Evolutionary conservation across 176 grass and related monocot genomes (phyloP), one percentile per base, ranked within the genome.

Genomic region (Avena atlantica): DNA sequence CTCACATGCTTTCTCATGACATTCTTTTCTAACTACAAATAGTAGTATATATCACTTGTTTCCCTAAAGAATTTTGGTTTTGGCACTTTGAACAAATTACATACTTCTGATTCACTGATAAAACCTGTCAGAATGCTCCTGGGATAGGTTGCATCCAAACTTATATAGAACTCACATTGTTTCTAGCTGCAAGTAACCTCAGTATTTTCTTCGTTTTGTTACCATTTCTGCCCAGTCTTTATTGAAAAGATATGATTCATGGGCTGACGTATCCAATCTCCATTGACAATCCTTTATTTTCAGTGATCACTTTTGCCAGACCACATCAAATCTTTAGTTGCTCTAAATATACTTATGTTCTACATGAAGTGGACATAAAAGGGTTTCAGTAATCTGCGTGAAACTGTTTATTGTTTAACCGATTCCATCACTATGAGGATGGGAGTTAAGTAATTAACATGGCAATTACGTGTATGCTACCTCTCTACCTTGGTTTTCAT

Each of bases 131-230:
- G 48, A 9, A 76, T 52, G 48, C 73, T 76, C 73, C 8, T 53
- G 23, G 23, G 23, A 52, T 50, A 76, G 48, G 12, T 52, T 52
- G 48, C 73, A 52, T 52, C 34, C 1, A 53, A 60, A 71, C 62
- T 68, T 87, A 66, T 87, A 66, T 79, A 20, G 45, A 61, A 56
- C n/a, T 71, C 59, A n/a, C 17, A 77, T 70, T 73, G 10, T 73
- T 78, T 76, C 36, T 78, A 83, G 11, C 24, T 71, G 31, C 14
- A 58, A 77, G 60, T 82, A 82, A 76, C 8, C 53, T 53, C 1
- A 7, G 15, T 80, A 29, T 84, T 73, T 78, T 79, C 74, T 65
- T 64, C 23, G 16, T n/a, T 17, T 55, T 61, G 7, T 48, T 79
- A 73, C 17, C 19, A 60, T 79, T 57, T 31, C 50, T 79, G 19